Evolutionary conservation across 2,329 filamentous ascomycete species (phyloP).

Genomic region (Colletotrichum siamense): DNA sequence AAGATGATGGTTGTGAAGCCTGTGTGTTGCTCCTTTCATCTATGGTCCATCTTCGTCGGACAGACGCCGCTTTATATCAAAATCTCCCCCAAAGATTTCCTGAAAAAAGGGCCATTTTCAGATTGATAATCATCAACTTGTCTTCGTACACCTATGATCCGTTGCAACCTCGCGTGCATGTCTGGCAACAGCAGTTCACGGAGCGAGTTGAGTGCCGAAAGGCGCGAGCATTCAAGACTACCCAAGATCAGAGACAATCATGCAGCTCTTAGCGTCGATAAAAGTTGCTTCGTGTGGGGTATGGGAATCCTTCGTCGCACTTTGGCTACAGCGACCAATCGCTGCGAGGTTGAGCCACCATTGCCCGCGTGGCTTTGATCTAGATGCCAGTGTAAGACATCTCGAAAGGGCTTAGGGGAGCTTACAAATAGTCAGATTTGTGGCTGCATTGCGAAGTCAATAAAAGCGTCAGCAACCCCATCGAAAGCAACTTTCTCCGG

Average conservation of each 20-base stretch:
- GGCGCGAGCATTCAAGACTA: background rate
- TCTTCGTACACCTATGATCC: background rate
- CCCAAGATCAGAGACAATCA: background rate
- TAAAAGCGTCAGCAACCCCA: background rate
- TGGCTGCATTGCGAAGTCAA: background rate
- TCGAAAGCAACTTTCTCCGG: background rate
- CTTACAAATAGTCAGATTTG: background rate
- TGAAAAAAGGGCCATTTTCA: accelerated
- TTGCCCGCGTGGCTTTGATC: background rate
- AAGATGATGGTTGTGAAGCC: background rate
- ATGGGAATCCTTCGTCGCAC: background rate
- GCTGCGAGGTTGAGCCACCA: background rate
- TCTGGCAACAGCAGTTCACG: background rate
- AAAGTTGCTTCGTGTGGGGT: constrained; percentile 5
- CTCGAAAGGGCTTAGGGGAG: background rate
- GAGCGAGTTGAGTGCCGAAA: background rate
- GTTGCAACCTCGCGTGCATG: accelerated
- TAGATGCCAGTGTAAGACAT: background rate
- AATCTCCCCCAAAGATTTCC: background rate
- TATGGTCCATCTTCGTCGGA: background rate
- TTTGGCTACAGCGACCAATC: accelerated
- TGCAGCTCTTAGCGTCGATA: background rate
- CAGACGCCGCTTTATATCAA: background rate
- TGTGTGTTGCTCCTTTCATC: accelerated
- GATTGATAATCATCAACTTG: background rate